Evolutionary conservation across 345 rosid genomes (phyloP).

Genomic region (Dovyalis caffra): DNA sequence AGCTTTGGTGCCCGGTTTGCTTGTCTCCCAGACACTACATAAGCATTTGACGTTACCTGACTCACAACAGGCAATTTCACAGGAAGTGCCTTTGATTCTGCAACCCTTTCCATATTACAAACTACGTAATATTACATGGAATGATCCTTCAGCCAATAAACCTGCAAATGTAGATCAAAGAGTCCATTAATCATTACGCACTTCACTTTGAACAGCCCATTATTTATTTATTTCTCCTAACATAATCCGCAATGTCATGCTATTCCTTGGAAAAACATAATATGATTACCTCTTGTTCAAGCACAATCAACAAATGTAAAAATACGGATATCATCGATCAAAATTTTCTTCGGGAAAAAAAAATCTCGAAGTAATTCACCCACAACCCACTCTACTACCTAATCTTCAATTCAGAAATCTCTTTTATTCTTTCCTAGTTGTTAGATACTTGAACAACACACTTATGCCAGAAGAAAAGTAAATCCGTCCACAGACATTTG

Average conservation of each 20-base stretch:
- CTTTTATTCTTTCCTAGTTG: not conserved
- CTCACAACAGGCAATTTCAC: conserved; percentile 45
- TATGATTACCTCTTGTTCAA: not conserved
- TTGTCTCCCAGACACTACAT: conserved; percentile 30
- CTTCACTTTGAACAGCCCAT: conserved; percentile 2
- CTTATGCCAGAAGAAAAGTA: too few relatives aligned
- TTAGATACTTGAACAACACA: not conserved
- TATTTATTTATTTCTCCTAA: not conserved
- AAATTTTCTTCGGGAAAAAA: not conserved
- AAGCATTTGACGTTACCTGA: conserved; percentile 36
- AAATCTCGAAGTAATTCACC: not conserved
- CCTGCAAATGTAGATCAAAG: conserved; percentile 33
- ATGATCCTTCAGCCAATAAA: conserved; percentile 14
- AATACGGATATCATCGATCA: not conserved
- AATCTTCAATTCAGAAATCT: not conserved
- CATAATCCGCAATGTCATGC: not conserved
- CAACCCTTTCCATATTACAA: conserved; percentile 58
- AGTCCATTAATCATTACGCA: conserved; percentile 3
- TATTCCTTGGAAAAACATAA: too few relatives aligned
- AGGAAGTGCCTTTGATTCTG: conserved; percentile 56
- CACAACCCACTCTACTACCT: not conserved
- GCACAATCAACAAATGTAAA: not conserved
- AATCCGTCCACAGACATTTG: too few relatives aligned
- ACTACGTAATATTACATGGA: conserved; percentile 39
- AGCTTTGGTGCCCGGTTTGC: conserved; percentile 37